phyloP scores from a whole-genome alignment of 148 eudicot species.

The Nepenthes gracilis region DNA sequence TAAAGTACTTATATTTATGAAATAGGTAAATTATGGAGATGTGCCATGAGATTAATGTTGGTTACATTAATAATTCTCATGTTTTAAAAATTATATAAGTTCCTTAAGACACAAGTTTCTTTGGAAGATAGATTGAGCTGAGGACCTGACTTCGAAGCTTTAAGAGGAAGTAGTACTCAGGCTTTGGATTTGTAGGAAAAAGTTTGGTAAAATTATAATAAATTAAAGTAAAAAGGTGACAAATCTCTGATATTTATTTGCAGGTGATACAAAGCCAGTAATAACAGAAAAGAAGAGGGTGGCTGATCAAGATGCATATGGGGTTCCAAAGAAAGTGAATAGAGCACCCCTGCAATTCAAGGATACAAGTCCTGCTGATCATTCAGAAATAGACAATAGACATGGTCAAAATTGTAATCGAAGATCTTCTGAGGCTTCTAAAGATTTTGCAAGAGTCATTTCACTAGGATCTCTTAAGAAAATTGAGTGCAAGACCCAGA shows the following conservation, averaged over 20 bases:
- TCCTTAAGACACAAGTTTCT: too few relatives aligned
- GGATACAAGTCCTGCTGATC: constrained; percentile 6
- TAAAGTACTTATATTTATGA: too few relatives aligned
- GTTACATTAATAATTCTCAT: too few relatives aligned
- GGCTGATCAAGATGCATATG: constrained; percentile 19
- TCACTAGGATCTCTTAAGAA: constrained; percentile 7
- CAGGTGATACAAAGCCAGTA: constrained; percentile 19
- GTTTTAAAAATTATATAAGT: too few relatives aligned
- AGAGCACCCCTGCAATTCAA: constrained; percentile 10
- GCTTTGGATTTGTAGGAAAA: too few relatives aligned
- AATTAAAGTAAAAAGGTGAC: too few relatives aligned
- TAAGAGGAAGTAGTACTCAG: too few relatives aligned
- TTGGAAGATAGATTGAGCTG: too few relatives aligned
- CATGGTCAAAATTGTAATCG: constrained; percentile 8
- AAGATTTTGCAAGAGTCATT: constrained; percentile 9
- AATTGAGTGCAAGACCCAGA: constrained; percentile 10
- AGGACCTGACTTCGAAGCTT: neutral
- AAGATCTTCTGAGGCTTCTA: constrained; percentile 8
- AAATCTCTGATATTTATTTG: constrained; percentile 1
- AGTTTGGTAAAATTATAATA: too few relatives aligned
- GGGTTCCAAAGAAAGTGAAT: constrained; percentile 19
- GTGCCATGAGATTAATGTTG: too few relatives aligned
- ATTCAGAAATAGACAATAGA: constrained; percentile 3
- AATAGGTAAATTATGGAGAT: too few relatives aligned
- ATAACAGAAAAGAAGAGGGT: constrained; percentile 22